Evolutionary conservation across 2,329 filamentous ascomycete genomes (phyloP).

Genomic region (Magnaporthales sp.): DNA sequence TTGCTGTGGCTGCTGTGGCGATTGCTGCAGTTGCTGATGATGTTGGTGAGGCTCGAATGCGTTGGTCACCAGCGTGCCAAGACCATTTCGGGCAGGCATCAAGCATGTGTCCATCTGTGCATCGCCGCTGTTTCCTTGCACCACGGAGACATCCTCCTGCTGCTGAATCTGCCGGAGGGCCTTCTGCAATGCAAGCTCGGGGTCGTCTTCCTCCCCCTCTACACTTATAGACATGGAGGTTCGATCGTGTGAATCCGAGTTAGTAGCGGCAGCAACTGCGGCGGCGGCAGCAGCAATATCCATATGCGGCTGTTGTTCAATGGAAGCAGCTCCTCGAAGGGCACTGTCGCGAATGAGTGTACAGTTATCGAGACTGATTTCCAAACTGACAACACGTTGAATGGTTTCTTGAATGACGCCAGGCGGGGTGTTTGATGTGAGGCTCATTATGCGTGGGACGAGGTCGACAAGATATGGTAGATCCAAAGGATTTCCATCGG

Average conservation of each 20-base stretch:
- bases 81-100: background rate
- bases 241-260: background rate
- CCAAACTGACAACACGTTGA: constrained; percentile 44
- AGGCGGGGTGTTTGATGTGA: constrained; percentile 49
- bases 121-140: background rate
- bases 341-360: constrained; percentile 51
- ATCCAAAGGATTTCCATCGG: constrained; percentile 37
- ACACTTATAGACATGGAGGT: background rate
- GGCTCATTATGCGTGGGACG: constrained; percentile 49
- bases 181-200: constrained; percentile 50
- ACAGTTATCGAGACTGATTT: constrained; percentile 43
- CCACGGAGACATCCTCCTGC: constrained; percentile 46
- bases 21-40: constrained; percentile 10
- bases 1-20: background rate
- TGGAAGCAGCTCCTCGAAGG: constrained; percentile 27
- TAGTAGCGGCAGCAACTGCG: constrained; percentile 4
- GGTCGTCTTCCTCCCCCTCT: constrained; percentile 34
- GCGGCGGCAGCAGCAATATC: constrained; percentile 2
- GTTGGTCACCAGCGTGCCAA: background rate
- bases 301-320: constrained; percentile 7
- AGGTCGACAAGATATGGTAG: constrained; percentile 52
- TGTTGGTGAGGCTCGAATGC: constrained; percentile 1
- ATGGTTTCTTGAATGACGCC: constrained; percentile 50
- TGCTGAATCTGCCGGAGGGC: constrained; percentile 50
- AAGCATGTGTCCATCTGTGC: background rate